Evolutionary conservation across 495 filamentous ascomycete species (phyloP), one percentile per base, ranked within the genome.

Genomic region (Massariosphaeria phaeospora): DNA sequence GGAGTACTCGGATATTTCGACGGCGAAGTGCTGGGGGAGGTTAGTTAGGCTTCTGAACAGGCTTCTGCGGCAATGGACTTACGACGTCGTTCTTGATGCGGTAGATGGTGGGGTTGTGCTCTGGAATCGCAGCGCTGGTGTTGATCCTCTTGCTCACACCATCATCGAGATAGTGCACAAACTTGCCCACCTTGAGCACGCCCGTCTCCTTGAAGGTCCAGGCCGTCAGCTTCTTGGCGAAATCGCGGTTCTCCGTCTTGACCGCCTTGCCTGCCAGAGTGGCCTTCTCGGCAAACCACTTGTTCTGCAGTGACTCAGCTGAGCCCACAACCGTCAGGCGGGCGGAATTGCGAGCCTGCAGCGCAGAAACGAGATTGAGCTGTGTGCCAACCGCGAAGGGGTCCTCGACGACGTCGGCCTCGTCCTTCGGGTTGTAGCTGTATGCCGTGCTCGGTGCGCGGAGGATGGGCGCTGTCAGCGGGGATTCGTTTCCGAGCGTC

Each of bases 141-240:
- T 67, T 65, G 20, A 42, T 25, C 36, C 53, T 62, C 33, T 75
- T 75, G 45, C 74, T 72, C 48, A 78, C 70, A 13, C 59, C 73
- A 67, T 83, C 79, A 65, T 78, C 73, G 36, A 93, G 75, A 65
- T 86, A 81, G 71, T 98, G 93, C 68, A 85, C 79, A 47, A 96
- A 79, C 66, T 80, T 83, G 56, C 85, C 85, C 52, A 95, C 89
- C 63, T 86, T 84, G 57, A 97, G 71, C 10, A 98, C 88, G 59
- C 93, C 93, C 48, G 79, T 80, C 73, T 98, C 93, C 72, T 91
- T 83, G 77, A 98, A 98, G 0, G 89, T 85, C 94, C 94, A 98
- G 13, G 75, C 83, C 13, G 85, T 83, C 48, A 98, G 66, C 64
- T 85, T 81, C 71, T 84, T 85, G 13, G 86, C 88, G 65, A 98